Base-by-base conservation (phyloP, 495 filamentous ascomycete species). In the Trichoderma reesei region DNA sequence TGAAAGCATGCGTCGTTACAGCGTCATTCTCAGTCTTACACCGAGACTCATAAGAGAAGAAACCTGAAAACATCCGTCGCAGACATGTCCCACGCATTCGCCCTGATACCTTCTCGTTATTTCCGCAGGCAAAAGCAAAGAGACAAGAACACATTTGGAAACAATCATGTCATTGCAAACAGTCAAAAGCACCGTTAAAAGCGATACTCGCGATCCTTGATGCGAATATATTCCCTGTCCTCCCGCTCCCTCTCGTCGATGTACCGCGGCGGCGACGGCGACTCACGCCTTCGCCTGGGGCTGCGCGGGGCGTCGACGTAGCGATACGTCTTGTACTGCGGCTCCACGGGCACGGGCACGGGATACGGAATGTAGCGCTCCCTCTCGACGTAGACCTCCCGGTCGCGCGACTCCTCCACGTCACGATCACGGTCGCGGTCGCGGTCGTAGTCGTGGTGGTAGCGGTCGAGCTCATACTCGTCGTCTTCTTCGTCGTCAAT, bases 311-410 rank as follows among this genome's bases (percentile, higher is more conserved):
- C 78, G 63, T 80, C 77, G 54, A 82, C 73, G 68, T 82, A 80
- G 10, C 79, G 74, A 65, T 73, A 82, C 54, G 74, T 77, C 41
- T 79, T 78, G 54, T 74, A 73, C 66, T 78, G 71, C 64, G 72
- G 74, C 48, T 68, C 67, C 56, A 71, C 65, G 64, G 71, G 71
- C 34, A 71, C 67, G 36, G 71, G 31, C 1, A 54, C 3, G 41
- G 68, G 68, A 68, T 16, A 69, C 37, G 76, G 76, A 0, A 78
- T 72, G 33, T 75, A 60, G 31, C 72, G 66, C 65, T 83, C 80
- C 20, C 80, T 73, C 68, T 82, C 79, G 63, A 81, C 79, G 67
- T 78, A 73, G 26, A 80, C 73, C 64, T 81, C 79, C 34, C 72
- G 69, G 9, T 76, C 72, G 4, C 72, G 51, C 20, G 51, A 34